Conservation (phyloP, 495 filamentous ascomycete species). For the Penicillium tannophilum region DNA sequence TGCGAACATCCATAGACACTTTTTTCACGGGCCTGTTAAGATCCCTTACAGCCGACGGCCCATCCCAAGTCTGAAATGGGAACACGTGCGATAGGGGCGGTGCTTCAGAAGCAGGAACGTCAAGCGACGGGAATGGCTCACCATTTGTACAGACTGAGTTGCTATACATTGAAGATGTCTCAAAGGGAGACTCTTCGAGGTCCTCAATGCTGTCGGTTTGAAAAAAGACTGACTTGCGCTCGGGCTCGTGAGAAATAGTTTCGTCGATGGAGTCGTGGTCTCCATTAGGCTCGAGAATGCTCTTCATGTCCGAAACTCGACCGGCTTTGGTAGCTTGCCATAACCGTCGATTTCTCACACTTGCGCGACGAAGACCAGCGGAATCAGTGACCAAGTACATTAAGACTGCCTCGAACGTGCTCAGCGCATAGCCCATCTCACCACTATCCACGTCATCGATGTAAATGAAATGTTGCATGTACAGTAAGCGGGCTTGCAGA, state of each 20-base stretch:
- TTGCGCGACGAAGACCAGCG: constrained; percentile 77
- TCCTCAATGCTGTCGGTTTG: constrained; percentile 43
- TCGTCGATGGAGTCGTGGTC: constrained; percentile 50
- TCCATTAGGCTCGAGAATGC: constrained; percentile 72
- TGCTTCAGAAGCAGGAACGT: constrained; percentile 47
- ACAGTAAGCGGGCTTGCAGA: constrained; percentile 82
- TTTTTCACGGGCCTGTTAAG: constrained; percentile 58
- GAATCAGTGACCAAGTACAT: constrained; percentile 87
- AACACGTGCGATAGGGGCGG: constrained; percentile 84
- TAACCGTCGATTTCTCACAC: constrained; percentile 78
- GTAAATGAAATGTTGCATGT: constrained; percentile 96
- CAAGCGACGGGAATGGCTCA: constrained; percentile 18
- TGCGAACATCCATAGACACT: constrained; percentile 85
- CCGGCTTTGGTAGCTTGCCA: constrained; percentile 86
- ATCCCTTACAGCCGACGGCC: constrained; percentile 50
- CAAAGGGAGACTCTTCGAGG: constrained; percentile 30
- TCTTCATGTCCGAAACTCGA: constrained; percentile 70
- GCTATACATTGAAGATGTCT: constrained; percentile 29
- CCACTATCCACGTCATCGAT: constrained; percentile 96
- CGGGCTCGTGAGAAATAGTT: constrained; percentile 36
- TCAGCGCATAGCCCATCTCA: constrained; percentile 95
- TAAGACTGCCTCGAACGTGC: constrained; percentile 93
- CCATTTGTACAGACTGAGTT: constrained; percentile 23
- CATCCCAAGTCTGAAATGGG: constrained; percentile 69
- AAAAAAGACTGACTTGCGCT: constrained; percentile 43